phyloP scores from a whole-genome alignment of 1,139 yeast genomes.

The Suhomyces coccinellae region DNA sequence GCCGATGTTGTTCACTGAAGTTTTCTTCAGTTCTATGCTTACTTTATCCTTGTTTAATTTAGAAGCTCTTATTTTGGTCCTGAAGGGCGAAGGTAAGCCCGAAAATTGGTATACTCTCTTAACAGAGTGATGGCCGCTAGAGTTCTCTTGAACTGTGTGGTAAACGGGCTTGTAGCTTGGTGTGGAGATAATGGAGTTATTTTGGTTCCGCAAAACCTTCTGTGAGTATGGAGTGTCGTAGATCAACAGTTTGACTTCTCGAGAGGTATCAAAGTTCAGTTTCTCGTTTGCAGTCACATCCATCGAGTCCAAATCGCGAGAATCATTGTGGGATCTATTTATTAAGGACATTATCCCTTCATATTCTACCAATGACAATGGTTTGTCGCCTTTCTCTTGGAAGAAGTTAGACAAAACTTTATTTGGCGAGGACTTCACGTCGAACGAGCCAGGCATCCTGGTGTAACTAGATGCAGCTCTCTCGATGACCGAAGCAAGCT shows the following conservation, averaged over 20 bases:
- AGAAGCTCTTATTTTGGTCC: constrained; percentile 48
- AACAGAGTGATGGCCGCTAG: constrained; percentile 37
- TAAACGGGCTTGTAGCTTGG: constrained; percentile 45
- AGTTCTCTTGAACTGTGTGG: constrained; percentile 32
- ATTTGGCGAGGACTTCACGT: constrained; percentile 35
- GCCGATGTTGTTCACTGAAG: not conserved
- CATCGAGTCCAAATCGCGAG: not conserved
- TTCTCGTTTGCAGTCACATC: not conserved
- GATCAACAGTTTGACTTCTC: constrained; percentile 7
- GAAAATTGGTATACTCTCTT: constrained; percentile 62
- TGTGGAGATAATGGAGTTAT: constrained; percentile 23
- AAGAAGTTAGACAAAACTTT: constrained; percentile 72
- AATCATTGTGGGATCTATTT: constrained; percentile 16
- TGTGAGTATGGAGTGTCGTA: constrained; percentile 25
- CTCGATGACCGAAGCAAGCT: not conserved
- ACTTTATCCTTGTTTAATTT: constrained; percentile 7
- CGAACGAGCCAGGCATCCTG: constrained; percentile 13
- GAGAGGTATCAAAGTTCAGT: not conserved
- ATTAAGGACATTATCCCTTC: constrained; percentile 77
- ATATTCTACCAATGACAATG: constrained; percentile 73
- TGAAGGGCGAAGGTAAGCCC: constrained; percentile 65
- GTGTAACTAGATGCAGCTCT: not conserved
- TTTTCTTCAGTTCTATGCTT: not conserved
- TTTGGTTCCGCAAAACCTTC: constrained; percentile 21
- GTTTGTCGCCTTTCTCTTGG: constrained; percentile 69